Conservation (phyloP, 176 grass and related monocot species). For the Musa beccarii region DNA sequence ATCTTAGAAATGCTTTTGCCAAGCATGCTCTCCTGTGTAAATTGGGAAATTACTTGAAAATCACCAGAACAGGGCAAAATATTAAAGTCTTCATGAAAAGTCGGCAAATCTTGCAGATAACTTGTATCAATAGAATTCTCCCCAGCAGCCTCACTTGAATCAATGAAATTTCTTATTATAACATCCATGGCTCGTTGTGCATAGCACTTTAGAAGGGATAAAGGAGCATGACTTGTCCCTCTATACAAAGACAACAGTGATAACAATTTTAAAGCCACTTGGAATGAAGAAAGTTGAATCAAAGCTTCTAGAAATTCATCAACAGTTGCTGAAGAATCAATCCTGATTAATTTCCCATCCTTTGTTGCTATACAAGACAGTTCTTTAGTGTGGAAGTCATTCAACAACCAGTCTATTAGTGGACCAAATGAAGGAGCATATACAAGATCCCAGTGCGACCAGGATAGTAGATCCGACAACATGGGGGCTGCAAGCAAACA, state of each 20-base stretch:
- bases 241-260: constrained; percentile 72
- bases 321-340: constrained; percentile 62
- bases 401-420: constrained; percentile 71
- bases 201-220: constrained; percentile 87
- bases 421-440: constrained; percentile 79
- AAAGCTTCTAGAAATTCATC: constrained; percentile 81
- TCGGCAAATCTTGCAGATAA: neutral
- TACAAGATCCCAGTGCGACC: constrained; percentile 79
- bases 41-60: constrained; percentile 23
- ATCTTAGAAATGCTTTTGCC: constrained; percentile 35
- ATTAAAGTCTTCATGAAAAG: neutral
- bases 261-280: constrained; percentile 64
- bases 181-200: constrained; percentile 48
- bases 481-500: constrained; percentile 81
- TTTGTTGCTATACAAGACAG: constrained; percentile 68
- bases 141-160: constrained; percentile 31
- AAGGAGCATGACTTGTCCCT: constrained; percentile 54
- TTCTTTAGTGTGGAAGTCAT: constrained; percentile 42
- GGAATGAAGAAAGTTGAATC: constrained; percentile 61
- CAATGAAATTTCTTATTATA: constrained; percentile 45
- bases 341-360: constrained; percentile 64
- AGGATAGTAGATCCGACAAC: constrained; percentile 81
- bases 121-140: constrained; percentile 17
- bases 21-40: constrained; percentile 16
- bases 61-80: constrained; percentile 5